A percentile compares a stretch with the other conserved stretches of the same genome.
These are phyloP conservation scores for Sporobolomyces phaffii DNA, from an alignment of 768 basidiomycete species.

Conservation along the genomic window DNA sequence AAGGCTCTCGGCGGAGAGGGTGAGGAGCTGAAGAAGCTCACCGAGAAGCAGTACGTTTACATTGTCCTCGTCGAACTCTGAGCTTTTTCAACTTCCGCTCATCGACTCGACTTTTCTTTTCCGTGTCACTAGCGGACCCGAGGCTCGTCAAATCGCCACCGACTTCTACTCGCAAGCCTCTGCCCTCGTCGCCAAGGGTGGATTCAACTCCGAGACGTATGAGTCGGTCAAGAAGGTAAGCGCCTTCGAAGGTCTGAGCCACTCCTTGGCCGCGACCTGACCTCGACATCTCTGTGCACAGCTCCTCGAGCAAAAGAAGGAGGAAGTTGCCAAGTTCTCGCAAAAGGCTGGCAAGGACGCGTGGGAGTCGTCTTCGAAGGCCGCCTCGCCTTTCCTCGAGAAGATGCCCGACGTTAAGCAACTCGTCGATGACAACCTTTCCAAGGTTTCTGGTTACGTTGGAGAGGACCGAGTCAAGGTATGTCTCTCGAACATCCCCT, in stretches of 20 bases:
- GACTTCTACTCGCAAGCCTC: slow-evolving; percentile 37
- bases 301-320: slow-evolving; percentile 37
- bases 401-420: slow-evolving; percentile 42
- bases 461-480: slow-evolving; percentile 42
- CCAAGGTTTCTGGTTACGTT: slow-evolving; percentile 35
- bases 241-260: neutral
- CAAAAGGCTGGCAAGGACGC: slow-evolving; percentile 38
- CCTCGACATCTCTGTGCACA: neutral
- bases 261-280: neutral
- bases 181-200: slow-evolving; percentile 34
- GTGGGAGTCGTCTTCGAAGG: slow-evolving; percentile 32
- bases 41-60: slow-evolving; percentile 36
- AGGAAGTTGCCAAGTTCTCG: slow-evolving; percentile 35
- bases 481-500: neutral
- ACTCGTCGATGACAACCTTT: slow-evolving; percentile 37
- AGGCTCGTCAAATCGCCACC: slow-evolving; percentile 36
- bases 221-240: slow-evolving; percentile 31
- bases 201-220: slow-evolving; percentile 40
- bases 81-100: too few relatives aligned
- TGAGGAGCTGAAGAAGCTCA: slow-evolving; percentile 37
- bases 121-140: slow-evolving; percentile 42
- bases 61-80: neutral
- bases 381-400: slow-evolving; percentile 37
- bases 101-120: too few relatives aligned
- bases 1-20: slow-evolving; percentile 34